Percentiles rank a stretch among this genome's conserved stretches.
phyloP scores from a whole-genome alignment of 495 filamentous ascomycete species.

The Hypoxylon perforatum region DNA sequence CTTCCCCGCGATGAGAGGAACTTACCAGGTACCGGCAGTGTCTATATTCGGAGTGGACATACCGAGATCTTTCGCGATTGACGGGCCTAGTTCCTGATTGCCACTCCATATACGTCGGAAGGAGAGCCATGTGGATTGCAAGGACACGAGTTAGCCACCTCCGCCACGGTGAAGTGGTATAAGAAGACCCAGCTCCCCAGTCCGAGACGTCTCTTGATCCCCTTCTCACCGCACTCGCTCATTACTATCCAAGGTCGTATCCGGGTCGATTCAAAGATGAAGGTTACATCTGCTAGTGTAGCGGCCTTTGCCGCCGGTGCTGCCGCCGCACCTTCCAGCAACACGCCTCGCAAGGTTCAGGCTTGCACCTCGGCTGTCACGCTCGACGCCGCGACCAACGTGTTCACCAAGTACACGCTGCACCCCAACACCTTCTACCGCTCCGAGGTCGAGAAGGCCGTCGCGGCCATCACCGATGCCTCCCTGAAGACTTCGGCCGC shows the following conservation, averaged over 20 bases:
- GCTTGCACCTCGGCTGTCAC: slow-evolving; percentile 62
- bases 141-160: slow-evolving; percentile 13
- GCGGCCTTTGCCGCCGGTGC: slow-evolving; percentile 57
- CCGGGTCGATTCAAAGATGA: slow-evolving; percentile 54
- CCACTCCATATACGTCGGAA: slow-evolving; percentile 24
- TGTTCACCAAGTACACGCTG: slow-evolving; percentile 63
- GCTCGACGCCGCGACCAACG: slow-evolving; percentile 64
- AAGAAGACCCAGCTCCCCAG: slow-evolving; percentile 34
- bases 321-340: slow-evolving; percentile 53
- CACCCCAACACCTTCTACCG: slow-evolving; percentile 69
- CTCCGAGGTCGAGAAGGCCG: slow-evolving; percentile 62
- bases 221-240: slow-evolving; percentile 51
- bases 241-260: slow-evolving; percentile 39
- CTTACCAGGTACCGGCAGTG: slow-evolving; percentile 41
- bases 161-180: slow-evolving; percentile 32
- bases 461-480: slow-evolving; percentile 51
- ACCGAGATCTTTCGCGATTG: slow-evolving; percentile 53
- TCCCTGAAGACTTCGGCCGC: slow-evolving; percentile 54
- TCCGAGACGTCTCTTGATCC: slow-evolving; percentile 20
- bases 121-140: slow-evolving; percentile 9
- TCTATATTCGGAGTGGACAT: slow-evolving; percentile 55
- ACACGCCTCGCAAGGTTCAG: slow-evolving; percentile 42
- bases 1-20: slow-evolving; percentile 47
- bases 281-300: slow-evolving; percentile 53
- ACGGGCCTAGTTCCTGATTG: slow-evolving; percentile 64